Evolutionary conservation across 73 alveolate species (phyloP).

Genomic region (Paramecium octaurelia): DNA sequence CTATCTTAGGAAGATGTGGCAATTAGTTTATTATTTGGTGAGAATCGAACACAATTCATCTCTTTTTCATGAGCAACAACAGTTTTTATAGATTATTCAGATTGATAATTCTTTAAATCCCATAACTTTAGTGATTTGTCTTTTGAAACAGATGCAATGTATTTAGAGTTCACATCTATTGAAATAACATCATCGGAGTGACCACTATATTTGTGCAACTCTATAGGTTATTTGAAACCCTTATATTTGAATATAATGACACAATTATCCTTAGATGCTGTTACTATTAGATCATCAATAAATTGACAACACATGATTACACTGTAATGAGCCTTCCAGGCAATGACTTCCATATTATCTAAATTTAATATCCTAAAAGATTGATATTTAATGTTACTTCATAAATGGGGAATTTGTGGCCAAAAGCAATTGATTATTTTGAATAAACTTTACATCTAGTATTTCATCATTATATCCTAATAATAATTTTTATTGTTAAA

Average conservation of each 20-base stretch:
- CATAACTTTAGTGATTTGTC: slow-evolving; percentile 91
- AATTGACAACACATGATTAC: not conserved
- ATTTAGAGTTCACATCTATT: slow-evolving; percentile 72
- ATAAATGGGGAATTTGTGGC: slow-evolving; percentile 53
- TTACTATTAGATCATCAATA: slow-evolving; percentile 11
- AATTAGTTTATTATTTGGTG: slow-evolving; percentile 92
- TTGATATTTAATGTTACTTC: not conserved
- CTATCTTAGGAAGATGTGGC: slow-evolving; percentile 95
- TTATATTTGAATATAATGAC: slow-evolving; percentile 15
- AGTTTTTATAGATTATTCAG: slow-evolving; percentile 73
- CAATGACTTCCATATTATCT: slow-evolving; percentile 12
- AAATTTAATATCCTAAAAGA: slow-evolving; percentile 1
- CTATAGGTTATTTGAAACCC: slow-evolving; percentile 24
- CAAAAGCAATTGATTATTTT: slow-evolving; percentile 40
- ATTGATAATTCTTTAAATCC: slow-evolving; percentile 66
- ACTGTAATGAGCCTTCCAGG: slow-evolving; percentile 1
- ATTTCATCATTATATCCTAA: slow-evolving; percentile 67
- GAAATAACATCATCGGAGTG: slow-evolving; percentile 92
- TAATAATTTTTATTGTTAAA: slow-evolving; percentile 15
- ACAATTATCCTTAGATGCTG: slow-evolving; percentile 39
- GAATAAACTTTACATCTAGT: slow-evolving; percentile 41
- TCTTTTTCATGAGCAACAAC: slow-evolving; percentile 91
- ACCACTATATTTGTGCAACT: slow-evolving; percentile 66
- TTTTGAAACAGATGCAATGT: slow-evolving; percentile 86
- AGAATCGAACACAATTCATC: slow-evolving; percentile 85